Percentiles rank a stretch among this genome's conserved stretches.
Evolutionary conservation across 106 monocot genomes (phyloP).

Genomic region (Allium sativum): DNA sequence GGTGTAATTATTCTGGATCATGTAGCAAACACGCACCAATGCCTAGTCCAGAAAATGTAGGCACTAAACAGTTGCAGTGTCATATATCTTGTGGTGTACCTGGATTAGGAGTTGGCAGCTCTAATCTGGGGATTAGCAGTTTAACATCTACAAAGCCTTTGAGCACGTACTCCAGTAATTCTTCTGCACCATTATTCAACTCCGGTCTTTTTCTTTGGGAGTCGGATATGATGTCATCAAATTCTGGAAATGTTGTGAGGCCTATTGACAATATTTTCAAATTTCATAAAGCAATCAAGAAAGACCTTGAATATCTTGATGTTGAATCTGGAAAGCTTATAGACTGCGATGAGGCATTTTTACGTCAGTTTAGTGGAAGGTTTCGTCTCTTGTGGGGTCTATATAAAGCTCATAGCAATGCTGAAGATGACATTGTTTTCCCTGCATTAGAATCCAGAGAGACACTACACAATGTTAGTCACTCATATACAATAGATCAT

Average conservation of each 20-base stretch:
- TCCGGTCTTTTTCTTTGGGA: constrained; percentile 89
- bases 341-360: constrained; percentile 55
- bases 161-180: constrained; percentile 53
- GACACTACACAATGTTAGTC: constrained; percentile 95
- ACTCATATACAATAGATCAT: constrained; percentile 94
- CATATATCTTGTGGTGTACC: constrained; percentile 56
- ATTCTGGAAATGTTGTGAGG: constrained; percentile 31
- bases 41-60: constrained; percentile 9
- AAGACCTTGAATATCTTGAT: constrained; percentile 95
- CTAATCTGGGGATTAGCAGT: constrained; percentile 40
- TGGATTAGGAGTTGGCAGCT: constrained; percentile 62
- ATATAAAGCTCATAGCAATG: constrained; percentile 97
- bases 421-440: constrained; percentile 98
- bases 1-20: constrained; percentile 24
- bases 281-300: constrained; percentile 92
- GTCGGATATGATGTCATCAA: constrained; percentile 46
- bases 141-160: constrained; percentile 41
- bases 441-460: constrained; percentile 98
- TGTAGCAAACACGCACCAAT: constrained; percentile 11
- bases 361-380: constrained; percentile 82
- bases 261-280: constrained; percentile 99
- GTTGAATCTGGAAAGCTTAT: constrained; percentile 89
- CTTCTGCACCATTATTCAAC: constrained; percentile 66
- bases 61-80: constrained; percentile 3
- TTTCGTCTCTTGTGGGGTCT: constrained; percentile 94